Conservation (phyloP, 2,329 filamentous ascomycete genomes). For the Cytospora mali region DNA sequence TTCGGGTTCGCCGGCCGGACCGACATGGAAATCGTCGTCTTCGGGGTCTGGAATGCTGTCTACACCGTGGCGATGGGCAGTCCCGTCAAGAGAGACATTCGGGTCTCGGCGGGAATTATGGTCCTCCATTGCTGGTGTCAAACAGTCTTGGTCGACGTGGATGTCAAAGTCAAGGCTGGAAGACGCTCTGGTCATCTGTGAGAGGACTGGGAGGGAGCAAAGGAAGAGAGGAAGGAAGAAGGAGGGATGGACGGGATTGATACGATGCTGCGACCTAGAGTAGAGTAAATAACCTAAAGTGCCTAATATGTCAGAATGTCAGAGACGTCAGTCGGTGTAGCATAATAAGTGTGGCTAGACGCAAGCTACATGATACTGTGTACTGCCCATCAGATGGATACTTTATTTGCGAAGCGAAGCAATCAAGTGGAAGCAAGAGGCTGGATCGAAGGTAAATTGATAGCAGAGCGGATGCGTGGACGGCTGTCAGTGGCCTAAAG, state of each 20-base stretch:
- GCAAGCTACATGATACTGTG: not conserved
- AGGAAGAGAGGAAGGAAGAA: not conserved
- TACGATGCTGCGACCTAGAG: not conserved
- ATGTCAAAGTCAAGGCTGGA: constrained; percentile 50
- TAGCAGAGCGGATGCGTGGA: constrained; percentile 21
- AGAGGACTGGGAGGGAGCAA: not conserved
- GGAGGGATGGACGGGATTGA: no score
- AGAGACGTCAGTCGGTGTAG: not conserved
- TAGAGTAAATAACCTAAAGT: constrained; percentile 8
- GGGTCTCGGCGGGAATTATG: constrained; percentile 24
- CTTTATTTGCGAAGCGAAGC: not conserved
- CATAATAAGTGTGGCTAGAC: constrained; percentile 1
- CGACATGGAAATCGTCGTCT: constrained; percentile 22
- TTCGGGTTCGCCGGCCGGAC: not conserved
- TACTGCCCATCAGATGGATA: not conserved
- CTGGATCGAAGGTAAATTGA: not conserved
- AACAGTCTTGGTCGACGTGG: constrained; percentile 50
- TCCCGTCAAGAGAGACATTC: constrained; percentile 11
- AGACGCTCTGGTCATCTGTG: constrained; percentile 24
- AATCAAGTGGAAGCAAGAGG: not conserved
- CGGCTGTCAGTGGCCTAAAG: constrained; percentile 14
- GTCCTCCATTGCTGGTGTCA: constrained; percentile 44
- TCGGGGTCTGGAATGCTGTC: constrained; percentile 8
- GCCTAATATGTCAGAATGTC: constrained; percentile 2
- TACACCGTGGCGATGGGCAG: constrained; percentile 1